Evolutionary conservation across 2,329 filamentous ascomycete species (phyloP).

Genomic region (Alternaria burnsii): DNA sequence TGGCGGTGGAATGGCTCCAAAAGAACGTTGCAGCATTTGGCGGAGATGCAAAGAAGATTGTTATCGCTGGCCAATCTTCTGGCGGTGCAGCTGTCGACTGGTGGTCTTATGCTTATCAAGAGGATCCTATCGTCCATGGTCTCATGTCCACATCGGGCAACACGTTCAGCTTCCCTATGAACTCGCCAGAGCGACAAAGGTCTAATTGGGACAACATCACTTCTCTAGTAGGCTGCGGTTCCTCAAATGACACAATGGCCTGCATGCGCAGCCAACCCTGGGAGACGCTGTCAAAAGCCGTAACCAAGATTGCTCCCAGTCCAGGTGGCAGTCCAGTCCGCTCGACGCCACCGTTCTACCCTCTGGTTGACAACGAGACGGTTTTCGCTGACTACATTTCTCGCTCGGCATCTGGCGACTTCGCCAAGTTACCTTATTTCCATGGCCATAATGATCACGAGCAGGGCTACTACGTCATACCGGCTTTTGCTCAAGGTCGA

Average conservation of each 20-base stretch:
- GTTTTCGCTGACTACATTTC: slow-evolving; percentile 33
- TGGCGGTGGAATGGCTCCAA: slow-evolving; percentile 62
- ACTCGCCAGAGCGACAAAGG: slow-evolving; percentile 20
- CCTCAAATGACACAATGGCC: slow-evolving; percentile 11
- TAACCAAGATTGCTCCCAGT: slow-evolving; percentile 22
- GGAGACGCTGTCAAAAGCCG: slow-evolving; percentile 18
- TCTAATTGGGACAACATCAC: slow-evolving; percentile 29
- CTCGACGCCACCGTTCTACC: slow-evolving; percentile 28
- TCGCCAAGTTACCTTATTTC: slow-evolving; percentile 29
- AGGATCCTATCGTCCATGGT: slow-evolving; percentile 58
- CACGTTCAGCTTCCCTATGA: slow-evolving; percentile 28
- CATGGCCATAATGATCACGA: slow-evolving; percentile 32
- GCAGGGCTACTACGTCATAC: slow-evolving; percentile 31
- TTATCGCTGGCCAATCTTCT: slow-evolving; percentile 60
- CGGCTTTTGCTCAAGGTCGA: slow-evolving; percentile 25
- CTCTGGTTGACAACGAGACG: slow-evolving; percentile 28
- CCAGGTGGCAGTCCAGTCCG: slow-evolving; percentile 27
- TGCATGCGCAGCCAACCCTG: slow-evolving; percentile 31
- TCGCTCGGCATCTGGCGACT: slow-evolving; percentile 15
- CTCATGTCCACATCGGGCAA: slow-evolving; percentile 52
- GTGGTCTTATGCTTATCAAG: slow-evolving; percentile 56
- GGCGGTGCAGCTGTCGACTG: slow-evolving; percentile 39
- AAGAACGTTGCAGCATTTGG: slow-evolving; percentile 62
- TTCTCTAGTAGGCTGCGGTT: slow-evolving; percentile 23
- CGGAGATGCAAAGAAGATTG: slow-evolving; percentile 56